Evolutionary conservation across 2,329 filamentous ascomycete genomes (phyloP), one percentile per base, ranked within the genome.

Genomic region (Penicillium sp.): DNA sequence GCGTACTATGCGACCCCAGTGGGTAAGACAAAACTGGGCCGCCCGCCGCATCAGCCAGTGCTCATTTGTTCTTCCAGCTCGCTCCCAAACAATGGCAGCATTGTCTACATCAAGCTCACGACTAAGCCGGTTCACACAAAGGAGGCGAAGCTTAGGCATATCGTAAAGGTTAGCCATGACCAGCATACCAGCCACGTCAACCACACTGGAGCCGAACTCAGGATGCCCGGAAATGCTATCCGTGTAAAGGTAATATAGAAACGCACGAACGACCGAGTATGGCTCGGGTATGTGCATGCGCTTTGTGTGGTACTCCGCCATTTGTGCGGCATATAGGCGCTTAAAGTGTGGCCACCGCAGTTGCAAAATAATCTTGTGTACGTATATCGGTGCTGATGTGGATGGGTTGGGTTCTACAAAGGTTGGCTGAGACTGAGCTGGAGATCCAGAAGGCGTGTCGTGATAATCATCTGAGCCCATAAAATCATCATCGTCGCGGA

Each of bases 141-240:
- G 82, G 8, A 96, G 84, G 21, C 93, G 90, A 24, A 99, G 85
- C 65, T 95, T 91, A 1, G 93, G 93, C 79, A 99, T 96, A 71
- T 97, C 93, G 78, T 99, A 99, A 47, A 98, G 90, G 73, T 98
- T 97, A 44, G 92, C 92, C 90, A 99, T 96, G 62, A 99, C 93
- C 3, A 99, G 83, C 74, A 99, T 86, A 9, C 95, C 93, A 0
- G 95, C 93, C 14, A 98, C 92, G 65, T 97, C 93, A 29, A 88
- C 86, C 21, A 97, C 84, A 9, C 77, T 81, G 0, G 84, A 81
- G 47, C 84, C 85, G 60, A 81, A 81, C 49, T 88, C 84, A 0
- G 85, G 84, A 56, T 80, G 78, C n/a, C 74, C 76, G 2, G 76
- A 73, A 64, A 99, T 97, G 65, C 89, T 93, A 74, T 99, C 95